Conservation (phyloP, 1,139 yeast species). For the Taphrina deformans region DNA sequence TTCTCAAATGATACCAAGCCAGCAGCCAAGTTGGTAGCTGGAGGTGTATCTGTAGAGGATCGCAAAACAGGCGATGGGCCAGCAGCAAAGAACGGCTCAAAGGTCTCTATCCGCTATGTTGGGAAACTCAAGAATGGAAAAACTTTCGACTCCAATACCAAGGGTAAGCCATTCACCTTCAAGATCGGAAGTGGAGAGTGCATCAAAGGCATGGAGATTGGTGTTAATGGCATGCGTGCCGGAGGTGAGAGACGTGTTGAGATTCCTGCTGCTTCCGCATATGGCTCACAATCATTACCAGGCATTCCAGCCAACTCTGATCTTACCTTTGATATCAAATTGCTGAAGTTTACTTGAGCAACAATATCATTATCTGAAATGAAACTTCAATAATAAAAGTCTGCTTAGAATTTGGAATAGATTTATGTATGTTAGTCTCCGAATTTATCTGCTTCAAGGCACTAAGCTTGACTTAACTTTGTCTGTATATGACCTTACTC, state of each 20-base stretch:
- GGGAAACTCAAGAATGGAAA: slow-evolving; percentile 96
- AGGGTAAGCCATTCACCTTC: slow-evolving; percentile 92
- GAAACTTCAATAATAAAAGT: too few species aligned
- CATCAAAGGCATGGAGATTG: slow-evolving; percentile 97
- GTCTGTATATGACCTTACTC: slow-evolving; percentile 11
- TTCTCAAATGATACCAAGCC: slow-evolving; percentile 63
- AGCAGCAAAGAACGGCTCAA: slow-evolving; percentile 82
- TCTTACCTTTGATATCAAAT: slow-evolving; percentile 91
- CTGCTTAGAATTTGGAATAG: too few species aligned
- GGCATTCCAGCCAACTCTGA: slow-evolving; percentile 98
- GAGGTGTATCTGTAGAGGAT: slow-evolving; percentile 93
- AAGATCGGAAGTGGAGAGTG: slow-evolving; percentile 96
- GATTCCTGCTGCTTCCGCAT: slow-evolving; percentile 94
- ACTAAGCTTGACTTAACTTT: not conserved
- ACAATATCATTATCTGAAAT: not conserved
- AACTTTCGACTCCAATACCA: slow-evolving; percentile 93
- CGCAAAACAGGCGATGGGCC: slow-evolving; percentile 86
- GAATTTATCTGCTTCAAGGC: not conserved
- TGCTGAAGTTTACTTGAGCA: slow-evolving; percentile 55
- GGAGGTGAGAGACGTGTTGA: slow-evolving; percentile 98
- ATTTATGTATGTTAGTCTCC: too few species aligned
- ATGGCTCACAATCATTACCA: slow-evolving; percentile 86
- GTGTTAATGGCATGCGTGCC: slow-evolving; percentile 97
- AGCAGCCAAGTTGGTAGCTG: slow-evolving; percentile 64
- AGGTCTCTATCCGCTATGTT: slow-evolving; percentile 94